These are phyloP conservation scores for Plectosphaerella cucumerina DNA, from an alignment of 2,329 filamentous ascomycete genomes.

Conservation along the genomic window DNA sequence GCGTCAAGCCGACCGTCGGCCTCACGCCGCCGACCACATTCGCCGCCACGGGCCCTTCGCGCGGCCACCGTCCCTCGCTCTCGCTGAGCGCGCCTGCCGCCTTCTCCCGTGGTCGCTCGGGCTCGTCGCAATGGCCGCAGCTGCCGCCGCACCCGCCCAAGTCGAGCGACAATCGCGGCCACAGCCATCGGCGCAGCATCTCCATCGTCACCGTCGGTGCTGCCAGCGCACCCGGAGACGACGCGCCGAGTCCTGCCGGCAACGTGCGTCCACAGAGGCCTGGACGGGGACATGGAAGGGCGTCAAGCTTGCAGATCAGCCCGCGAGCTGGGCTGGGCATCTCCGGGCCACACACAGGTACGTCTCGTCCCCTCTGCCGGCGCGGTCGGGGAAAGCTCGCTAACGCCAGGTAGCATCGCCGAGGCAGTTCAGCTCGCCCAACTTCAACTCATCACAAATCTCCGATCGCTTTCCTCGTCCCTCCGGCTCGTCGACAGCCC, in stretches of 20 bases:
- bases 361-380: conserved; percentile 12
- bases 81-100: conserved; percentile 55
- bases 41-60: conserved; percentile 21
- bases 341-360: conserved; percentile 32
- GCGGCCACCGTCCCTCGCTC: conserved; percentile 64
- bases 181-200: conserved; percentile 69
- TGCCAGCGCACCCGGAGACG: conserved; percentile 40
- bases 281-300: conserved; percentile 65
- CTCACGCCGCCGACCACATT: conserved; percentile 40
- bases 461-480: conserved; percentile 41
- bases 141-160: conserved; percentile 22
- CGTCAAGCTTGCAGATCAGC: conserved; percentile 76
- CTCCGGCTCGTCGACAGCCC: conserved; percentile 37
- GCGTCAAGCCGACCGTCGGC: conserved; percentile 36
- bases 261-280: conserved; percentile 44
- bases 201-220: conserved; percentile 78
- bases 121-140: conserved; percentile 43
- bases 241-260: conserved; percentile 35
- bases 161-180: conserved; percentile 30
- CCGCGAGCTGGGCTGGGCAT: conserved; percentile 31
- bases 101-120: conserved; percentile 38
- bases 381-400: neutral
- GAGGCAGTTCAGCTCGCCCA: conserved; percentile 43
- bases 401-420: conserved; percentile 22
- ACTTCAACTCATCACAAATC: conserved; percentile 53